Conservation (phyloP, 2,329 filamentous ascomycete species). For the Macroventuria anomochaeta region DNA sequence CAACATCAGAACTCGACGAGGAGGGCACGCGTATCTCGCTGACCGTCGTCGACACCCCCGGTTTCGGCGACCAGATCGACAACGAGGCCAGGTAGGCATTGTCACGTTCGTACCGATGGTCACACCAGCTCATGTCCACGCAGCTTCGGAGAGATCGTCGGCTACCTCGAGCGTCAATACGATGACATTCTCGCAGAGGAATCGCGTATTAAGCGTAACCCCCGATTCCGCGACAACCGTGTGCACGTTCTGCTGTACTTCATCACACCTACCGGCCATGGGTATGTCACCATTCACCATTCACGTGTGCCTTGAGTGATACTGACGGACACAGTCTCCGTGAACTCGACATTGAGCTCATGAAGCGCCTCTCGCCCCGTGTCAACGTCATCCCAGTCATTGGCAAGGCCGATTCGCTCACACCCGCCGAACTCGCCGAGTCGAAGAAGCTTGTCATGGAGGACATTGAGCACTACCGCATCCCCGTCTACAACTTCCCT, state of each 20-base stretch:
- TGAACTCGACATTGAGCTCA: conserved; percentile 98
- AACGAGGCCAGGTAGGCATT: conserved; percentile 87
- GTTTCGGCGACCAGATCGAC: conserved; percentile 98
- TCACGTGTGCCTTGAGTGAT: not conserved
- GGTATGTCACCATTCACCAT: conserved; percentile 60
- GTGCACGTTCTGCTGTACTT: conserved; percentile 99
- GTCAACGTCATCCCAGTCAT: conserved; percentile 99
- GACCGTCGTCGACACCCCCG: conserved; percentile 97
- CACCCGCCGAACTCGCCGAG: conserved; percentile 93
- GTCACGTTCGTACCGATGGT: not conserved
- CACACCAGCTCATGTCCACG: conserved; percentile 24
- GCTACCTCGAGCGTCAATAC: conserved; percentile 98
- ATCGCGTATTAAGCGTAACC: conserved; percentile 99
- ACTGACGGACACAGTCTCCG: conserved; percentile 70
- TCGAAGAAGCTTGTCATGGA: conserved; percentile 99
- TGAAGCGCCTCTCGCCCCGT: conserved; percentile 97
- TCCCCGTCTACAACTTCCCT: conserved; percentile 99
- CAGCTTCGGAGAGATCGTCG: conserved; percentile 96
- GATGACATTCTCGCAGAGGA: conserved; percentile 99
- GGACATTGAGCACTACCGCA: conserved; percentile 99
- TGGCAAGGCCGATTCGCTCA: conserved; percentile 96
- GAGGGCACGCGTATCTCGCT: conserved; percentile 97
- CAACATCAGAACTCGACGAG: conserved; percentile 78
- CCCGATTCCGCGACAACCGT: conserved; percentile 98
- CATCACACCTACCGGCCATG: conserved; percentile 96